phyloP scores from a whole-genome alignment of 202 grass and related monocot species.

The Zoysia matrella region DNA sequence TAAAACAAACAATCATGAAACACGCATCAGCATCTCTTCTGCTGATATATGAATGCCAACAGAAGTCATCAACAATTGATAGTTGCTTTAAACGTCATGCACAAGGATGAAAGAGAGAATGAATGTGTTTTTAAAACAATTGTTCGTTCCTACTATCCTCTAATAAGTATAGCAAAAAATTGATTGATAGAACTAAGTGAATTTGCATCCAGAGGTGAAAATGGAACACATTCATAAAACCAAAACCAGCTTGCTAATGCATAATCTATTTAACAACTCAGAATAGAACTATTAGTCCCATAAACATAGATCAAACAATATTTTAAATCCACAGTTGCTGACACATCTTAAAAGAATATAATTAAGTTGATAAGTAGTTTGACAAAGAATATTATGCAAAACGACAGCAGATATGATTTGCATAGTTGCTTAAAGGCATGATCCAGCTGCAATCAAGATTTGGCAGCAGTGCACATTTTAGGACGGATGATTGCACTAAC shows the following conservation, averaged over 20 bases:
- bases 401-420: neutral
- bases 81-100: neutral
- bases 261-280: neutral
- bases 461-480: neutral
- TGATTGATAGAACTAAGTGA: neutral
- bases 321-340: too few species aligned
- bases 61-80: neutral
- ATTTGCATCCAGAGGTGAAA: neutral
- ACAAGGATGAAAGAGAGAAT: neutral
- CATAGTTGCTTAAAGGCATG: neutral
- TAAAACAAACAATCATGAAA: neutral
- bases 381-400: neutral
- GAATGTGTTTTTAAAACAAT: neutral
- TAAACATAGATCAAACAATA: neutral
- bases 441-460: neutral
- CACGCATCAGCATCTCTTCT: neutral
- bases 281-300: neutral
- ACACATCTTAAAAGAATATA: too few species aligned
- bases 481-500: neutral
- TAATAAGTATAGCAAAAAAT: too few species aligned
- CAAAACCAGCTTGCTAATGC: neutral
- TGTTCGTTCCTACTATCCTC: neutral
- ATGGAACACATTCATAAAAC: neutral
- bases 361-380: neutral
- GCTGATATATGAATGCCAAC: neutral